Evolutionary conservation across 257 asterid species (phyloP).

Genomic region (Lavandula angustifolia): DNA sequence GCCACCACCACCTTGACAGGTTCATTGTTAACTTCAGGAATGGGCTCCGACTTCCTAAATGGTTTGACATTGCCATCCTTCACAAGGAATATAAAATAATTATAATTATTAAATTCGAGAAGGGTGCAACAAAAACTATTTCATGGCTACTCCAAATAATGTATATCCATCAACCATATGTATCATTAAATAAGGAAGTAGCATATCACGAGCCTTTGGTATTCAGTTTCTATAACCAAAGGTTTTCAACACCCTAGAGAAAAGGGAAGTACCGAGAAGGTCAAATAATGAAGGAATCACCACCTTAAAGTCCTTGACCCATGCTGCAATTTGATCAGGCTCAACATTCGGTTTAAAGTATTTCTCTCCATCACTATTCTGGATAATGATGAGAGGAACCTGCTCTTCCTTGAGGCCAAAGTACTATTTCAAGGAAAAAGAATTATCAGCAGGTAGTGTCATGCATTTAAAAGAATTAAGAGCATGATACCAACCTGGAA

Average conservation of each 20-base stretch:
- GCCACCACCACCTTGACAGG: constrained; percentile 86
- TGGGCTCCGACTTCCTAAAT: constrained; percentile 69
- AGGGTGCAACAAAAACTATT: constrained; percentile 7
- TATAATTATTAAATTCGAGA: constrained; percentile 22
- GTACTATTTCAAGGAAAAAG: constrained; percentile 49
- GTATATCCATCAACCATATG: constrained; percentile 13
- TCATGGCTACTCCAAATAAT: background rate
- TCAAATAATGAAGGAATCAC: constrained; percentile 18
- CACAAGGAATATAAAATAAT: constrained; percentile 27
- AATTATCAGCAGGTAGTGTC: constrained; percentile 24
- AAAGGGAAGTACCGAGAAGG: constrained; percentile 5
- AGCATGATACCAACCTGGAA: constrained; percentile 67
- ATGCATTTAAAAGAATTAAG: constrained; percentile 19
- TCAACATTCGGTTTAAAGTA: constrained; percentile 73
- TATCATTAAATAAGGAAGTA: constrained; percentile 12
- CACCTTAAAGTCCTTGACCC: constrained; percentile 86
- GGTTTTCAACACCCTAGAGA: background rate
- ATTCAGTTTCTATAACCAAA: background rate
- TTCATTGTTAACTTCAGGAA: constrained; percentile 63
- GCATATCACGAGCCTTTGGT: constrained; percentile 3
- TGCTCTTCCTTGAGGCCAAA: constrained; percentile 87
- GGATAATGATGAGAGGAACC: constrained; percentile 80
- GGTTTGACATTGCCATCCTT: constrained; percentile 63
- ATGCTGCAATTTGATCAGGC: constrained; percentile 71
- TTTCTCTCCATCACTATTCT: constrained; percentile 62